These are phyloP conservation scores for Pseudogymnoascus destructans DNA, from an alignment of 2,329 filamentous ascomycete genomes.

Conservation along the genomic window DNA sequence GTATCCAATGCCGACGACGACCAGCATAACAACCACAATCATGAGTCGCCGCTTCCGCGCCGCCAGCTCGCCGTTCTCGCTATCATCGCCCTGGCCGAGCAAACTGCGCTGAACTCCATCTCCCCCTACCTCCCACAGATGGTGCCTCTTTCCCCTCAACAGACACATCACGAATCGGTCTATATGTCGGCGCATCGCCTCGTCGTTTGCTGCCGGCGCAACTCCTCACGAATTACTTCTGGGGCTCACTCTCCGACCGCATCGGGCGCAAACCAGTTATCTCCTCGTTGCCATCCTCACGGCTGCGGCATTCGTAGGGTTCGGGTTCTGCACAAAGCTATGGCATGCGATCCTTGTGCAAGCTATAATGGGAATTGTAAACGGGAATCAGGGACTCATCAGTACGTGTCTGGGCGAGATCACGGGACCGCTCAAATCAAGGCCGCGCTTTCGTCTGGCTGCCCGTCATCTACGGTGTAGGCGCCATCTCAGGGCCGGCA, in stretches of 20 bases:
- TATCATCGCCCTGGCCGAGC: slow-evolving; percentile 79
- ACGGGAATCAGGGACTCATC: slow-evolving; percentile 89
- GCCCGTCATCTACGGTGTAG: slow-evolving; percentile 89
- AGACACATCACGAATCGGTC: slow-evolving; percentile 53
- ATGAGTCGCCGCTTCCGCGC: slow-evolving; percentile 59
- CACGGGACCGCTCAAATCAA: slow-evolving; percentile 89
- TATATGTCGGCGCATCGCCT: slow-evolving; percentile 90
- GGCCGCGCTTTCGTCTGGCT: slow-evolving; percentile 87
- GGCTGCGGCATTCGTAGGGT: slow-evolving; percentile 66
- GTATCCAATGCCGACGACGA: slow-evolving; percentile 25
- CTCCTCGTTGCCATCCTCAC: slow-evolving; percentile 72
- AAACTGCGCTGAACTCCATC: slow-evolving; percentile 94
- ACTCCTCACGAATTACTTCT: slow-evolving; percentile 81
- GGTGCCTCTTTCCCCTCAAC: slow-evolving; percentile 77
- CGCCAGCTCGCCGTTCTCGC: slow-evolving; percentile 76
- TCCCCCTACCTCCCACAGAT: slow-evolving; percentile 90
- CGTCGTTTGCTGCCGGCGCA: slow-evolving; percentile 86
- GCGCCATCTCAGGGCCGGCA: slow-evolving; percentile 82
- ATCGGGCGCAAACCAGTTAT: slow-evolving; percentile 75
- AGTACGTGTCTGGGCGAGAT: slow-evolving; percentile 90
- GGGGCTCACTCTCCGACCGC: slow-evolving; percentile 72
- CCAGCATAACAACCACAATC: slow-evolving; percentile 22
- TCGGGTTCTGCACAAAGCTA: slow-evolving; percentile 73
- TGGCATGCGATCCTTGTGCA: slow-evolving; percentile 82
- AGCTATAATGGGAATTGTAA: slow-evolving; percentile 79